These are phyloP conservation scores for Ceratocystis variospora DNA, from an alignment of 2,329 filamentous ascomycete genomes.

Conservation along the genomic window DNA sequence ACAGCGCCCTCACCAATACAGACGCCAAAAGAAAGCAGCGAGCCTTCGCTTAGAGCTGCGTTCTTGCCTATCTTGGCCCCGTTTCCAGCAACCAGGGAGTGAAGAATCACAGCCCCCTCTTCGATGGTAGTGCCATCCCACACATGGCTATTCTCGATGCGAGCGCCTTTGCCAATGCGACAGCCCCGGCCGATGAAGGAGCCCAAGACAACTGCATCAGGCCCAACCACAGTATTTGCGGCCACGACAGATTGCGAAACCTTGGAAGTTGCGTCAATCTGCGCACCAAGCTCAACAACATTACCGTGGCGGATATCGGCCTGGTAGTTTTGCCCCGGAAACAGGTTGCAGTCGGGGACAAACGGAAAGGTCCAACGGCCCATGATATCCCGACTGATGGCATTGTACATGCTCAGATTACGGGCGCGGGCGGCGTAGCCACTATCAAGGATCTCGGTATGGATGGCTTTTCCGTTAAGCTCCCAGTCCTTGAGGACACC, in stretches of 20 bases:
- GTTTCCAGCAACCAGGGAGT: constrained; percentile 63
- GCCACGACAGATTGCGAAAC: constrained; percentile 65
- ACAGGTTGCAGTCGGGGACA: constrained; percentile 75
- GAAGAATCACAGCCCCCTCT: constrained; percentile 55
- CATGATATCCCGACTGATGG: constrained; percentile 75
- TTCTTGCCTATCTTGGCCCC: constrained; percentile 53
- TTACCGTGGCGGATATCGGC: constrained; percentile 36
- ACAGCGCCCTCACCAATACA: constrained; percentile 49
- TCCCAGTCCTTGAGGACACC: constrained; percentile 95
- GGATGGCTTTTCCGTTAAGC: constrained; percentile 91
- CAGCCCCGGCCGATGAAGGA: constrained; percentile 75
- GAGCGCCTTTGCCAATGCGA: constrained; percentile 72
- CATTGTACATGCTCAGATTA: constrained; percentile 79
- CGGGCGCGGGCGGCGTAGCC: constrained; percentile 77
- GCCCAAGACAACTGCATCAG: constrained; percentile 54
- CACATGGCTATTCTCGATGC: constrained; percentile 65
- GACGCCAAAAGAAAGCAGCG: constrained; percentile 68
- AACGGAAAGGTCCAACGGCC: constrained; percentile 79
- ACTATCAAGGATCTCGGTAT: constrained; percentile 69
- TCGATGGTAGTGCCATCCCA: constrained; percentile 75
- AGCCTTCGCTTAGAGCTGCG: constrained; percentile 55
- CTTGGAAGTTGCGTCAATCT: constrained; percentile 56
- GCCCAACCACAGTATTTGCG: constrained; percentile 58
- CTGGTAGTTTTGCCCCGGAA: constrained; percentile 63
- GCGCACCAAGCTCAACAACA: constrained; percentile 55